phyloP scores from a whole-genome alignment of 306 rosid genomes.

The Vachellia pachyceras region DNA sequence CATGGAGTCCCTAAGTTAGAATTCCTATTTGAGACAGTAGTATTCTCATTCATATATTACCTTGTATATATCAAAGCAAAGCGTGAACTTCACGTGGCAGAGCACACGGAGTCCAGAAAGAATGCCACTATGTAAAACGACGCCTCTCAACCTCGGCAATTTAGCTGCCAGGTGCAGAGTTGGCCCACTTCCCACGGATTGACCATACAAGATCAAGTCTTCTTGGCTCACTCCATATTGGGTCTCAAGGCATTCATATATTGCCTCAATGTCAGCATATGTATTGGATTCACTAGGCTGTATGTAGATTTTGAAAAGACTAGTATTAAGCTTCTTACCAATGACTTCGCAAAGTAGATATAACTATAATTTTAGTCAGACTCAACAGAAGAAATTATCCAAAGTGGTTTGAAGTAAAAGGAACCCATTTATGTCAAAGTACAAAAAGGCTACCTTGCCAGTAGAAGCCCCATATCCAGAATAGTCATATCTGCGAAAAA shows the following conservation, averaged over 20 bases:
- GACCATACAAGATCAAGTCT: conserved; percentile 93
- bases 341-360: neutral
- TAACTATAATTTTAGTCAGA: neutral
- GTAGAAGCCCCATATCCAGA: conserved; percentile 99
- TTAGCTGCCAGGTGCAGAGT: conserved; percentile 95
- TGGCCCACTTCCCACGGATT: conserved; percentile 98
- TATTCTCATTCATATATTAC: conserved; percentile 48
- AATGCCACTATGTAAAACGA: conserved; percentile 96
- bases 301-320: conserved; percentile 30
- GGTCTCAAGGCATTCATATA: conserved; percentile 89
- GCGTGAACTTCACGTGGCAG: conserved; percentile 84
- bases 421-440: neutral
- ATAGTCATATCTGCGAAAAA: conserved; percentile 83
- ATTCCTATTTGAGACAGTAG: neutral
- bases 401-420: neutral
- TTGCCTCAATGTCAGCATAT: conserved; percentile 94
- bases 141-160: conserved; percentile 90
- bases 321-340: neutral
- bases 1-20: neutral
- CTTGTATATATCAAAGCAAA: conserved; percentile 96
- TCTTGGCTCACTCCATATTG: conserved; percentile 95
- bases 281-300: conserved; percentile 98
- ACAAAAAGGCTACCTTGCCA: conserved; percentile 72
- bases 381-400: neutral
- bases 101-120: conserved; percentile 95